Conservation (phyloP, 2,329 filamentous ascomycete genomes). For the Chaetomium strumarium region DNA sequence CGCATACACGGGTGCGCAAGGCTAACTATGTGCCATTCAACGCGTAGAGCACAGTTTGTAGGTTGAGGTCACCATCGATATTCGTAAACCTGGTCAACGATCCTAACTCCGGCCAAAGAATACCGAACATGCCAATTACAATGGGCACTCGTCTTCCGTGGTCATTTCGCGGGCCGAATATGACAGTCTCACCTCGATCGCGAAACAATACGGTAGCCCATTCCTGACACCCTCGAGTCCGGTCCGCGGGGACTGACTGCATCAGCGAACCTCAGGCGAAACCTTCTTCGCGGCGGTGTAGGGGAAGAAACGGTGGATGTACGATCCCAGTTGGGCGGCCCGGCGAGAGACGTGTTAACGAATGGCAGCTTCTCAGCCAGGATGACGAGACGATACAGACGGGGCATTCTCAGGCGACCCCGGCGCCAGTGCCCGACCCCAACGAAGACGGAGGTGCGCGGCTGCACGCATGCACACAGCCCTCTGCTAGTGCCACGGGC, state of each 20-base stretch:
- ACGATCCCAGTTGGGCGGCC: slow-evolving; percentile 23
- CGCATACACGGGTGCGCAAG: slow-evolving; percentile 2
- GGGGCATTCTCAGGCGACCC: neutral
- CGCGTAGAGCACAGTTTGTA: slow-evolving; percentile 43
- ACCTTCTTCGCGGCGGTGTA: slow-evolving; percentile 45
- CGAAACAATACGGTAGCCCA: slow-evolving; percentile 49
- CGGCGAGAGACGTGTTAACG: slow-evolving; percentile 6
- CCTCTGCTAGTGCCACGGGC: neutral
- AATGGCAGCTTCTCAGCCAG: slow-evolving; percentile 26
- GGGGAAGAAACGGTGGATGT: slow-evolving; percentile 42
- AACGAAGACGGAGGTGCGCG: slow-evolving; percentile 19
- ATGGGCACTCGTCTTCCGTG: slow-evolving; percentile 27
- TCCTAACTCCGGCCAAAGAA: slow-evolving; percentile 16
- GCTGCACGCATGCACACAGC: slow-evolving; percentile 6
- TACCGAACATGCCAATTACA: slow-evolving; percentile 13
- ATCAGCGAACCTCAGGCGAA: slow-evolving; percentile 41
- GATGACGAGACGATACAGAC: slow-evolving; percentile 26
- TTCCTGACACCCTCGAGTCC: neutral
- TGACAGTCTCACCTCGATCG: slow-evolving; percentile 47
- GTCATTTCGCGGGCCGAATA: slow-evolving; percentile 57
- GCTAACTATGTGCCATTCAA: slow-evolving; percentile 11
- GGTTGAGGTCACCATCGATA: slow-evolving; percentile 24
- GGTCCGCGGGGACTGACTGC: neutral
- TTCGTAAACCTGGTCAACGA: neutral
- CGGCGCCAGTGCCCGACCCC: slow-evolving; percentile 9